These are phyloP conservation scores for Ettlia oleoabundans DNA, from an alignment of 139 green algal genomes.

Conservation along the genomic window DNA sequence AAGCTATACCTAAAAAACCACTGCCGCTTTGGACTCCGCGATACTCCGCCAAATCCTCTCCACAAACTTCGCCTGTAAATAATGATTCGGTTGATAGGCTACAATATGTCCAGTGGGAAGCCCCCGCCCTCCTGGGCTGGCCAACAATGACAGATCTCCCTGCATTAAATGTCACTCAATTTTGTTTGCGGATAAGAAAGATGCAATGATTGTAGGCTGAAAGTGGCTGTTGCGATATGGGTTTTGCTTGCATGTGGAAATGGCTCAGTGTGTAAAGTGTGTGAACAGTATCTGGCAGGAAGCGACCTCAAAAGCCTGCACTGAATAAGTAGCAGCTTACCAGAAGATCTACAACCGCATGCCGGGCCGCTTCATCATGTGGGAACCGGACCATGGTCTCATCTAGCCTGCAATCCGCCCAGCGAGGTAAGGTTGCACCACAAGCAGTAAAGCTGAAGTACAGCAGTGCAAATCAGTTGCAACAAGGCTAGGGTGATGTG, in stretches of 20 bases:
- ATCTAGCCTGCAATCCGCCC: constrained; percentile 19
- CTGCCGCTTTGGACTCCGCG: too few relatives aligned
- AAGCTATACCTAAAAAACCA: too few relatives aligned
- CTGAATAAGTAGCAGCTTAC: constrained; percentile 8
- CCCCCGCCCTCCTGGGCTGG: constrained; percentile 53
- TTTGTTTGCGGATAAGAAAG: too few relatives aligned
- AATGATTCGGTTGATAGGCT: constrained; percentile 64
- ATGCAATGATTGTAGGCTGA: too few relatives aligned
- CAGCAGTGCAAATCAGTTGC: not conserved
- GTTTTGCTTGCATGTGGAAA: too few relatives aligned
- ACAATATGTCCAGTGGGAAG: constrained; percentile 78
- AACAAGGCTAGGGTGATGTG: not conserved
- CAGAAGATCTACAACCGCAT: constrained; percentile 74
- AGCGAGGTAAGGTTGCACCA: too few relatives aligned
- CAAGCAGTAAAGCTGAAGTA: not conserved
- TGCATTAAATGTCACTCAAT: constrained; percentile 3
- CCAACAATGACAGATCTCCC: constrained; percentile 77
- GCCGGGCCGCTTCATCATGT: constrained; percentile 75
- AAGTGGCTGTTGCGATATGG: too few relatives aligned
- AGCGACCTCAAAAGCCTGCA: not conserved
- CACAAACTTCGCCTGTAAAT: constrained; percentile 13
- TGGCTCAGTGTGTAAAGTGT: too few relatives aligned
- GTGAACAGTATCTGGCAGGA: not conserved
- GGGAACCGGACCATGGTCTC: constrained; percentile 60
- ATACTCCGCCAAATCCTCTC: not conserved